Evolutionary conservation across 2,329 filamentous ascomycete species (phyloP).

Genomic region (Botrytis pseudocinerea): DNA sequence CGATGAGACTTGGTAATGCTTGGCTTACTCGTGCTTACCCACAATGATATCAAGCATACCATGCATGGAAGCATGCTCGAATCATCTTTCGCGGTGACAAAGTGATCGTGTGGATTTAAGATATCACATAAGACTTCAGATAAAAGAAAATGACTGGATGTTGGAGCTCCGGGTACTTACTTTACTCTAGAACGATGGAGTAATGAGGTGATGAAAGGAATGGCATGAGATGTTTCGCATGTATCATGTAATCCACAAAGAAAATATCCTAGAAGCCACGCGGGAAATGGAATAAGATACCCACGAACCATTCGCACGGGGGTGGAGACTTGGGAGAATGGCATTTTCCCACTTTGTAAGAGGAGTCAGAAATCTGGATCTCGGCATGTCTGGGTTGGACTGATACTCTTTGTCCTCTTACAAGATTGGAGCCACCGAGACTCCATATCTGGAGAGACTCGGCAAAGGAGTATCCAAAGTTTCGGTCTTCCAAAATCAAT

Average conservation of each 20-base stretch:
- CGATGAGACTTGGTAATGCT: conserved; percentile 2
- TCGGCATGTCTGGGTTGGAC: background rate
- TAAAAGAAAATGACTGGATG: conserved; percentile 15
- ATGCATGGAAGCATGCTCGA: conserved; percentile 3
- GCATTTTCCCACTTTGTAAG: background rate
- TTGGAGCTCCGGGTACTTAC: background rate
- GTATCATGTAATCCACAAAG: conserved; percentile 17
- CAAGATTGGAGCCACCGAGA: background rate
- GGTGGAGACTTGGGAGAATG: conserved; percentile 13
- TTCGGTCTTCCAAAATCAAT: background rate
- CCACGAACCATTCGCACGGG: background rate
- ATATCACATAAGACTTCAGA: conserved; percentile 22
- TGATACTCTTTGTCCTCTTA: background rate
- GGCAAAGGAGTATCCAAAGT: background rate
- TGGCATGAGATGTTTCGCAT: conserved; percentile 21
- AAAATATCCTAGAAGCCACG: conserved; percentile 21
- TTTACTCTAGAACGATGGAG: conserved; percentile 1
- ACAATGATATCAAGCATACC: background rate
- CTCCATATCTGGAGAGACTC: background rate
- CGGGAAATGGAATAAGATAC: conserved; percentile 9
- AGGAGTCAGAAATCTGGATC: background rate
- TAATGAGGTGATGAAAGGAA: background rate
- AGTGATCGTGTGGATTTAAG: conserved; percentile 9
- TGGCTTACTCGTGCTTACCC: conserved; percentile 8
- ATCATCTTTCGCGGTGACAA: conserved; percentile 9